These are phyloP conservation scores for Lactifluus piperatus DNA, from an alignment of 768 basidiomycete species.

Conservation along the genomic window DNA sequence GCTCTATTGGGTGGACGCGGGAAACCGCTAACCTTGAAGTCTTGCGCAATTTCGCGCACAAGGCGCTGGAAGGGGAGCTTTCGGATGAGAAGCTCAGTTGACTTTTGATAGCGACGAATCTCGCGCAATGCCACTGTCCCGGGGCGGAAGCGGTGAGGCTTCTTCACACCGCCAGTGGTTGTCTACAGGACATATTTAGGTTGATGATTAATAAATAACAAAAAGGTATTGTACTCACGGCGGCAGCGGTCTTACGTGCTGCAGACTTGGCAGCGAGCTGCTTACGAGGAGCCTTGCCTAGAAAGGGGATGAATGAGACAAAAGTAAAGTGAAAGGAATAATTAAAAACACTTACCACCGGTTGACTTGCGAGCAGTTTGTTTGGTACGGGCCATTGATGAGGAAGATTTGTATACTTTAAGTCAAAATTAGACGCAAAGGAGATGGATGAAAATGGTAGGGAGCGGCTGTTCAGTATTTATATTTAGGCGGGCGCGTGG, in stretches of 20 bases:
- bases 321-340: neutral
- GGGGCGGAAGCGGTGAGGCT: slow-evolving; percentile 36
- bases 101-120: slow-evolving; percentile 34
- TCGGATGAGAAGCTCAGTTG: slow-evolving; percentile 33
- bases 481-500: neutral
- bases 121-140: slow-evolving; percentile 33
- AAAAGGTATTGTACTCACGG: slow-evolving; percentile 14
- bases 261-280: slow-evolving; percentile 58
- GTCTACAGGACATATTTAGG: slow-evolving; percentile 20
- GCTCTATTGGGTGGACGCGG: neutral
- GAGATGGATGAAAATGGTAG: neutral
- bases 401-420: neutral
- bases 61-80: slow-evolving; percentile 60
- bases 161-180: slow-evolving; percentile 60
- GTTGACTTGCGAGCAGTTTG: slow-evolving; percentile 74
- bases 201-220: neutral
- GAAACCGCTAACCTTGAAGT: slow-evolving; percentile 41
- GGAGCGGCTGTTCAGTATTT: neutral
- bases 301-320: neutral
- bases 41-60: slow-evolving; percentile 56
- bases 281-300: slow-evolving; percentile 60
- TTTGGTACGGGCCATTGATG: slow-evolving; percentile 62
- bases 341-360: slow-evolving; percentile 40
- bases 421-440: neutral
- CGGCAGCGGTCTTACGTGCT: slow-evolving; percentile 52